Conservation (phyloP, 2,329 filamentous ascomycete genomes). For the Penicillium oxalicum region DNA sequence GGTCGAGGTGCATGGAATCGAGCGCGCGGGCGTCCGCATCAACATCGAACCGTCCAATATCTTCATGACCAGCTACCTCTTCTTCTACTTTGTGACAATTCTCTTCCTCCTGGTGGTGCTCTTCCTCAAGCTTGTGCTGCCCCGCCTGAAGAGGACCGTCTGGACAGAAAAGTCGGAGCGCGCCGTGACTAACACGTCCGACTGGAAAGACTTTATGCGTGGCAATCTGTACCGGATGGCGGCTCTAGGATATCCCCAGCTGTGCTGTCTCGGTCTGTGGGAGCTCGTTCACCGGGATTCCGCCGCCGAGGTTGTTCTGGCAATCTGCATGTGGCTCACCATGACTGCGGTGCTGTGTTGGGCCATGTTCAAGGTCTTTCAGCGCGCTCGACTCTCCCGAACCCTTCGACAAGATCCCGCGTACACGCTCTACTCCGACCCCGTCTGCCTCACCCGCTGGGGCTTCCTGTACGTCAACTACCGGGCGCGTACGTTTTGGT, state of each 20-base stretch:
- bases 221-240: constrained; percentile 87
- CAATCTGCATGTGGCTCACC: constrained; percentile 80
- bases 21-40: constrained; percentile 80
- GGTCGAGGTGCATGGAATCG: constrained; percentile 68
- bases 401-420: constrained; percentile 90
- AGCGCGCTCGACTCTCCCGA: constrained; percentile 79
- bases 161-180: constrained; percentile 66
- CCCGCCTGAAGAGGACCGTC: constrained; percentile 67
- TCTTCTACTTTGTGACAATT: constrained; percentile 82
- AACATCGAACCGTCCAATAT: constrained; percentile 84
- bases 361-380: constrained; percentile 84
- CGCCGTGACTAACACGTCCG: constrained; percentile 70
- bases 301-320: constrained; percentile 74
- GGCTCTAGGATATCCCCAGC: constrained; percentile 84
- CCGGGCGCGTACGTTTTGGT: constrained; percentile 91
- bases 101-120: constrained; percentile 66
- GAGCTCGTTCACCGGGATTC: constrained; percentile 84
- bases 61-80: constrained; percentile 84
- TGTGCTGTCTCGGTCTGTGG: constrained; percentile 87
- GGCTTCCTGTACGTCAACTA: constrained; percentile 97
- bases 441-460: constrained; percentile 90
- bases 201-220: constrained; percentile 87
- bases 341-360: constrained; percentile 71
- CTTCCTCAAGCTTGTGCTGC: constrained; percentile 71
- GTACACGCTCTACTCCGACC: constrained; percentile 94